These are phyloP conservation scores for Sphaerostilbella broomeana DNA, from an alignment of 2,329 filamentous ascomycete genomes.

Conservation along the genomic window DNA sequence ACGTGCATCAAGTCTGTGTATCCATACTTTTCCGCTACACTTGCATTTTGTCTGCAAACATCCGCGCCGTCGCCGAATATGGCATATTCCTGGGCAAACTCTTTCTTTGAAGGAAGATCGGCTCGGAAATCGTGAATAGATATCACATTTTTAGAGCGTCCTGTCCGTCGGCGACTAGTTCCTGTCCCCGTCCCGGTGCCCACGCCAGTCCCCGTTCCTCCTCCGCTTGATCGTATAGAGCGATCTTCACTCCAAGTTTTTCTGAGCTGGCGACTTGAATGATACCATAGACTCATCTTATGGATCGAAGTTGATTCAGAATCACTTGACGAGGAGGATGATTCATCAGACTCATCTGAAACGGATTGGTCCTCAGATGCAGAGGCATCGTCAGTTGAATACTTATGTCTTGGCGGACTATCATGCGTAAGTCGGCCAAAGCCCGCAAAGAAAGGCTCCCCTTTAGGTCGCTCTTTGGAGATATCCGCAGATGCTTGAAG, in stretches of 20 bases:
- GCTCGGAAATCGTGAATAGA: conserved; percentile 64
- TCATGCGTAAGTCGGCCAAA: conserved; percentile 51
- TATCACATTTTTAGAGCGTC: conserved; percentile 60
- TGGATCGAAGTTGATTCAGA: conserved; percentile 59
- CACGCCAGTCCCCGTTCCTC: conserved; percentile 49
- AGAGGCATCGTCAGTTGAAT: conserved; percentile 43
- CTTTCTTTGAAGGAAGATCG: conserved; percentile 69
- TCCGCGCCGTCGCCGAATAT: conserved; percentile 78
- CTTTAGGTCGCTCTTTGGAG: conserved; percentile 42
- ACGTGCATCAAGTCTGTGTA: conserved; percentile 67
- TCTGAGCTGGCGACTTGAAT: conserved; percentile 44
- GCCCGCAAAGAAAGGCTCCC: conserved; percentile 50
- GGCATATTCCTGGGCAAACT: conserved; percentile 71
- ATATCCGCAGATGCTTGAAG: conserved; percentile 42
- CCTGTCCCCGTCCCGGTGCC: conserved; percentile 46
- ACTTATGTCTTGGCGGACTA: conserved; percentile 40
- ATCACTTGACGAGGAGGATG: conserved; percentile 47
- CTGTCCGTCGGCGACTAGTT: conserved; percentile 41
- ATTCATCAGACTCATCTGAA: conserved; percentile 43
- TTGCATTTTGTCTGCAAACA: conserved; percentile 78
- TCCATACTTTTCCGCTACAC: conserved; percentile 65
- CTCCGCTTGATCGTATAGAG: conserved; percentile 53
- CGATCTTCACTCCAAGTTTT: conserved; percentile 52
- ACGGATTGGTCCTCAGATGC: conserved; percentile 45
- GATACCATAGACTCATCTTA: conserved; percentile 52